These are phyloP conservation scores for Pulveroboletus sp. DNA, from an alignment of 768 basidiomycete species.

Conservation along the genomic window DNA sequence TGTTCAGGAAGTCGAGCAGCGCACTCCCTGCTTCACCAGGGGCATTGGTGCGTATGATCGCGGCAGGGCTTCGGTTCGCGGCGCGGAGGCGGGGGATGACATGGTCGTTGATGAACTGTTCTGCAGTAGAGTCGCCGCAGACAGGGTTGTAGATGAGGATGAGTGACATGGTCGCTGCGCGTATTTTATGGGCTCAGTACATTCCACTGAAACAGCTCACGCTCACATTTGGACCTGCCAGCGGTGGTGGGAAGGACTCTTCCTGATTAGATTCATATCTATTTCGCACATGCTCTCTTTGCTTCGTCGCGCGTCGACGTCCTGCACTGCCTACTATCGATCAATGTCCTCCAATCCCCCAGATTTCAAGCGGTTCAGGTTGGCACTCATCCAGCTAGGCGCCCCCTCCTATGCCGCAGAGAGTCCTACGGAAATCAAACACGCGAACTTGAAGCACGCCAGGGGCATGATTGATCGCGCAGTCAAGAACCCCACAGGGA, in stretches of 20 bases:
- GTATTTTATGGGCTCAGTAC: neutral
- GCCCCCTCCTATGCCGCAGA: slow-evolving; percentile 43
- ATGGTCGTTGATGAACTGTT: slow-evolving; percentile 50
- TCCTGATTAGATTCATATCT: neutral
- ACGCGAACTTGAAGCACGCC: slow-evolving; percentile 79
- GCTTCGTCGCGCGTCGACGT: slow-evolving; percentile 7
- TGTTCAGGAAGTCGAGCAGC: slow-evolving; percentile 39
- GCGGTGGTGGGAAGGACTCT: neutral
- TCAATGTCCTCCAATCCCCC: slow-evolving; percentile 32
- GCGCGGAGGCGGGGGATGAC: slow-evolving; percentile 60
- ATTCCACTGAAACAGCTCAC: neutral
- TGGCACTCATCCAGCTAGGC: slow-evolving; percentile 92
- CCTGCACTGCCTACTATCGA: slow-evolving; percentile 1
- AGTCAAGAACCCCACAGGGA: slow-evolving; percentile 39
- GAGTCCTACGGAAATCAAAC: slow-evolving; percentile 42
- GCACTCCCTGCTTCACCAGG: slow-evolving; percentile 52
- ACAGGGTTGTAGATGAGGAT: slow-evolving; percentile 75
- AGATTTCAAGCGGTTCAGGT: slow-evolving; percentile 66
- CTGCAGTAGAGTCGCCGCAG: slow-evolving; percentile 57
- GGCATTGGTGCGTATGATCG: slow-evolving; percentile 47
- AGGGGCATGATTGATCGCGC: slow-evolving; percentile 75
- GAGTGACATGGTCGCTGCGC: slow-evolving; percentile 39
- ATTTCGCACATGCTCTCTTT: slow-evolving; percentile 14
- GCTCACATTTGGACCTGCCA: slow-evolving; percentile 5
- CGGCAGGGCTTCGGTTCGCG: slow-evolving; percentile 30